Base-by-base conservation (phyloP, 495 filamentous ascomycete species). In the Clohesyomyces aquaticus region DNA sequence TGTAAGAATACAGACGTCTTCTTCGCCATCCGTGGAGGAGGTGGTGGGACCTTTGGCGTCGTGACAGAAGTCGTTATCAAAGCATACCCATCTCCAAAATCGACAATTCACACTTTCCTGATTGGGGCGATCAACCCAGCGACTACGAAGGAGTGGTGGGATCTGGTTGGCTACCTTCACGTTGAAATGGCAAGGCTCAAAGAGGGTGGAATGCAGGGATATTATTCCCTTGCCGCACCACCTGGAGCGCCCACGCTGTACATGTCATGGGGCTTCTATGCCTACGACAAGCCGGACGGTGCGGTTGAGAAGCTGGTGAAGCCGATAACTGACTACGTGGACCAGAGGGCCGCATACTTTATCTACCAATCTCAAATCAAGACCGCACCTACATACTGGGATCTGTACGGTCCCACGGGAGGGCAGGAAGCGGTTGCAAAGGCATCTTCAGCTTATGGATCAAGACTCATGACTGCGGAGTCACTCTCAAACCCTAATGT, bases 21-120 rank as follows among this genome's bases (percentile, higher is more conserved):
- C 64, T 70, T 47, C 29, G 68, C 64, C 3, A 50, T 70, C 12
- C 46, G 68, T 23, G 68, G 68, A 12, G 64, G 68, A 21, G 64
- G 68, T 2, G 68, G 64, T 3, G 55, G 55, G 4, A 67, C 68
- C 2, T 70, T 67, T 28, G 68, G 68, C 11, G 63, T 70, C 25
- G 48, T 71, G 16, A 55, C 54, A 10, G 43, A 50, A 26, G 59
- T 38, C n/a, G 59, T 66, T n/a, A 55, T 70, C 6, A 64, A 65
- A 45, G 63, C 67, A 1, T 71, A 43, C 27, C 52, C 60, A 2
- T 42, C 59, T 0, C 69, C 65, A 1, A 18, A 52, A 22, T 57
- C 59, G 2, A 52, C 53, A 16, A 23, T 49, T 1, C 27, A 55
- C 43, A 55, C 10, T 9, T 43, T 72, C 22, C 16, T 35, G 12